Evolutionary conservation across 441 rosid genomes (phyloP).

Genomic region (Viola pubescens): DNA sequence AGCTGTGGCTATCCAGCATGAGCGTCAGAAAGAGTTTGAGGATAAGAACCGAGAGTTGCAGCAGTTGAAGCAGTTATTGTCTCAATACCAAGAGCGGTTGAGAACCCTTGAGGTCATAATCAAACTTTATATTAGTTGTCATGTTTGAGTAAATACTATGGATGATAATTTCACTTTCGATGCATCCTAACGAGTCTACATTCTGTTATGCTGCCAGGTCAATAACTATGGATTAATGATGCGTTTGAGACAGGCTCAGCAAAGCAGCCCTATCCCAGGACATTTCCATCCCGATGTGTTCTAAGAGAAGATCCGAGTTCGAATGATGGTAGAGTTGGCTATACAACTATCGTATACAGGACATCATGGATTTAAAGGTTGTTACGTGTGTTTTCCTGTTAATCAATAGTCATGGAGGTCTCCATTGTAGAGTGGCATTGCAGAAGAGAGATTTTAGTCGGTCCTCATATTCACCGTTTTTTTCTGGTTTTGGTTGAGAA

Average conservation of each 20-base stretch:
- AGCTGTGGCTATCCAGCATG: slow-evolving; percentile 82
- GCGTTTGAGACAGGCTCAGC: slow-evolving; percentile 41
- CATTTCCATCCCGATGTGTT: slow-evolving; percentile 32
- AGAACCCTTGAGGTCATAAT: slow-evolving; percentile 65
- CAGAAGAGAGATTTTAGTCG: too few relatives aligned
- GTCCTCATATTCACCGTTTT: too few relatives aligned
- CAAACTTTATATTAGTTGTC: neutral
- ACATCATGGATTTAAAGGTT: too few relatives aligned
- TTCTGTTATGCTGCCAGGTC: slow-evolving; percentile 32
- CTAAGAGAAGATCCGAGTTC: slow-evolving; percentile 4
- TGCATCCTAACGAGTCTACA: neutral
- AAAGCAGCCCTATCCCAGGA: slow-evolving; percentile 27
- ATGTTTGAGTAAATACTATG: neutral
- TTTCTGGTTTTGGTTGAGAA: too few relatives aligned
- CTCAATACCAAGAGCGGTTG: slow-evolving; percentile 80
- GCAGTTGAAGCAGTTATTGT: slow-evolving; percentile 60
- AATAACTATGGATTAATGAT: slow-evolving; percentile 38
- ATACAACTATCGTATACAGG: too few relatives aligned
- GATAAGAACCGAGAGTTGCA: slow-evolving; percentile 61
- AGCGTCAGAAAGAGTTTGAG: slow-evolving; percentile 67
- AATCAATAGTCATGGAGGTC: too few relatives aligned
- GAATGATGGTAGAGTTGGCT: too few relatives aligned
- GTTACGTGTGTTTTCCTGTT: too few relatives aligned
- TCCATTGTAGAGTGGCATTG: too few relatives aligned
- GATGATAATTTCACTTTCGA: too few relatives aligned